Conservation (phyloP, 805 yeast species). For the Cyberlindnera maclurae region DNA sequence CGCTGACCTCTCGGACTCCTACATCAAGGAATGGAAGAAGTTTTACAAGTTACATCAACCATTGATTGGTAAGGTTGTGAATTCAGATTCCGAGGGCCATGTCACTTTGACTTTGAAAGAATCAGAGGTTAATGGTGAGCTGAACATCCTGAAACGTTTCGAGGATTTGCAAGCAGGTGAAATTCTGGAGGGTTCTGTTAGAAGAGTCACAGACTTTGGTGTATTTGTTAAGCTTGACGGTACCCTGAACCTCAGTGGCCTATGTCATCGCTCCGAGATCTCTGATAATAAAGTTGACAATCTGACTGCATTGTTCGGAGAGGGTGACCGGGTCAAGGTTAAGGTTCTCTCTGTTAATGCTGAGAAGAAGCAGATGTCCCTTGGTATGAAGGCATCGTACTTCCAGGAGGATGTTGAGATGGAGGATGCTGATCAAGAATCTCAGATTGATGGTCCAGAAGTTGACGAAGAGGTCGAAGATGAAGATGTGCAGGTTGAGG, state of each 20-base stretch:
- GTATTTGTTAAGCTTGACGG: conserved; percentile 80
- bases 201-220: conserved; percentile 79
- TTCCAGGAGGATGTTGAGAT: conserved; percentile 40
- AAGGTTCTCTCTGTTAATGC: conserved; percentile 58
- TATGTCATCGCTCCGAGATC: conserved; percentile 81
- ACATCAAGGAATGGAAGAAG: conserved; percentile 82
- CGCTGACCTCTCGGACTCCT: conserved; percentile 74
- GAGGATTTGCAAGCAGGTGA: conserved; percentile 67
- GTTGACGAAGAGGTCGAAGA: conserved; percentile 16
- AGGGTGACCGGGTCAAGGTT: conserved; percentile 88
- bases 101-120: conserved; percentile 75
- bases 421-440: conserved; percentile 27
- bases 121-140: conserved; percentile 68
- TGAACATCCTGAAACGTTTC: conserved; percentile 49
- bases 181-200: conserved; percentile 69
- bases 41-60: conserved; percentile 62
- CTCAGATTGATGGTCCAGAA: conserved; percentile 18
- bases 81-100: conserved; percentile 54
- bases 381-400: conserved; percentile 94
- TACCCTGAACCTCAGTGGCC: conserved; percentile 69
- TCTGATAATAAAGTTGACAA: conserved; percentile 62
- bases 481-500: conserved; percentile 16
- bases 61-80: conserved; percentile 66
- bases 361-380: conserved; percentile 67
- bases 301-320: conserved; percentile 61